Evolutionary conservation across 1,284 basidiomycete genomes (phyloP), one percentile per base, ranked within the genome.

Genomic region (Mycena citricolor): DNA sequence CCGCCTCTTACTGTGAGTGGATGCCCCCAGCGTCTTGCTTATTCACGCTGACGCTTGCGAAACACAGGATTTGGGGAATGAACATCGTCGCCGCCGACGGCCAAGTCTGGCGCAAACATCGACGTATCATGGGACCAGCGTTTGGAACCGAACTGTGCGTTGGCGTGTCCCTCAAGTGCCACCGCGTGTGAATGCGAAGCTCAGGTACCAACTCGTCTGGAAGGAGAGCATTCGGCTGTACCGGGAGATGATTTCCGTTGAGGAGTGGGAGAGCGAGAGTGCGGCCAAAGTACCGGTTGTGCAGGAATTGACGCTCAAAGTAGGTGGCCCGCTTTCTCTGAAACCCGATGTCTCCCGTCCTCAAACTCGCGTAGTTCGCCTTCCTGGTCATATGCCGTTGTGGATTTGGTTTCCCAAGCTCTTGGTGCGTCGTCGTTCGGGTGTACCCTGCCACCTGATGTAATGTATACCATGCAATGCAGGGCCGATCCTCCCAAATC

Each of bases 331-430:
- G 7, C 2, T 26, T 22, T 24, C 11, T 19, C 20, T 26, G n/a
- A 8, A n/a, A 21, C 10, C 44, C 36, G n/a, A n/a, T n/a, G 20
- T 14, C 21, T 16, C 12, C 4, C 37, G 21, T 23, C 47, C 38
- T 24, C 14, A 16, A 12, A 4, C 28, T 5, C 19, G 29, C 32
- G 16, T 44, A 79, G 73, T 57, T 76, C n/a, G 70, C 75, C 1
- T 61, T 80, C 10, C 60, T 76, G 20, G 65, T 78, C 16, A 70
- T 81, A 24, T 69, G 66, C 5, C 67, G 64, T 39, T 77, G 73
- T 46, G 76, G 73, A 1, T 79, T 78, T 41, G 77, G 77, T 4
- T 64, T 77, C 30, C 62, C 68, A 1, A 74, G 74, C 44, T 61
- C 60, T 28, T 80, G 77, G 76, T 46, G 52, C 16, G 59, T 67